Conservation (phyloP, 2,329 filamentous ascomycete genomes). For the Scedosporium dehoogii region DNA sequence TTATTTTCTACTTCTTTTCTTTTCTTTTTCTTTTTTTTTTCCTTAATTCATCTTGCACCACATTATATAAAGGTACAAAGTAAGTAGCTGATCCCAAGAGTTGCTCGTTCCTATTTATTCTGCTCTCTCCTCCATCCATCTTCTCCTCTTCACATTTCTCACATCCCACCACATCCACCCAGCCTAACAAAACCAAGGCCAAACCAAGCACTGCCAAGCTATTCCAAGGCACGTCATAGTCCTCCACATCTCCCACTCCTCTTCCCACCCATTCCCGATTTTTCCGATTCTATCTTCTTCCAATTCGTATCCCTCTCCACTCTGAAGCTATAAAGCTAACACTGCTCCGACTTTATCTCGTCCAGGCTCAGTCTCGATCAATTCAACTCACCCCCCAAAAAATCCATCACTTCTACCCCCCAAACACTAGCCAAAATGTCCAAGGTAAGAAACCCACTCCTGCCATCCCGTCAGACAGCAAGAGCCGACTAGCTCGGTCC, state of each 20-base stretch:
- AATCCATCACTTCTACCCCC: neutral
- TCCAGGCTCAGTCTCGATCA: neutral
- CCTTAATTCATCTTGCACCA: neutral
- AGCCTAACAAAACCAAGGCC: neutral
- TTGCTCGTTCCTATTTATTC: neutral
- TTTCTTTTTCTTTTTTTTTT: neutral
- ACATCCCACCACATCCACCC: neutral
- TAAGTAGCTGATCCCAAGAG: neutral
- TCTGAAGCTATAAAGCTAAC: neutral
- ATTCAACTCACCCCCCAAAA: neutral
- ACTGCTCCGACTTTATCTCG: neutral
- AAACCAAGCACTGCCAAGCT: neutral
- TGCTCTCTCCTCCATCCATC: neutral
- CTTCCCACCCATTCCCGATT: slow-evolving; percentile 2
- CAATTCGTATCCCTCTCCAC: neutral
- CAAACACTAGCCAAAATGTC: slow-evolving; percentile 20
- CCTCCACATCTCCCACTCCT: neutral
- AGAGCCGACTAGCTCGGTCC: neutral
- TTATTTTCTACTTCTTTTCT: neutral
- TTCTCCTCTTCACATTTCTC: neutral
- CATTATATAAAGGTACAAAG: neutral
- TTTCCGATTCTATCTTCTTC: slow-evolving; percentile 1
- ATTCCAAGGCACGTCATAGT: slow-evolving; percentile 4
- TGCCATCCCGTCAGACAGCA: neutral
- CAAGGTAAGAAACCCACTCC: slow-evolving; percentile 16